These are phyloP conservation scores for Linnemannia zychae DNA, from an alignment of 192 early-diverging fungal species.

Conservation along the genomic window DNA sequence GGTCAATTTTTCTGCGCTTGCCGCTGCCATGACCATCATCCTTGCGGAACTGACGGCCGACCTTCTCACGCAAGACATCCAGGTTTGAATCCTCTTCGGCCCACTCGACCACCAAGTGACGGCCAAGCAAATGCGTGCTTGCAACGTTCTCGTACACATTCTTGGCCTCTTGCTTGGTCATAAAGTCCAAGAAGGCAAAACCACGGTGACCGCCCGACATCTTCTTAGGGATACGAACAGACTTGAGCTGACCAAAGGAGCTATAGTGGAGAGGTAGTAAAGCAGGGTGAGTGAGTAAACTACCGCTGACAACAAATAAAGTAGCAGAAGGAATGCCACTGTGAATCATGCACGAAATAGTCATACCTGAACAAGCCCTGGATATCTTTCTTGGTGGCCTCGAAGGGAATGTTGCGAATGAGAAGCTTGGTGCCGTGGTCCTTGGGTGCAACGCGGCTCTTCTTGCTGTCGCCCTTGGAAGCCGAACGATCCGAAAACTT, in stretches of 20 bases:
- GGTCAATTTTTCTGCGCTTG: slow-evolving; percentile 51
- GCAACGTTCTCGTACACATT: slow-evolving; percentile 88
- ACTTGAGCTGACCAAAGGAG: slow-evolving; percentile 94
- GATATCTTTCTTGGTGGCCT: slow-evolving; percentile 95
- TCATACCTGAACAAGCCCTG: slow-evolving; percentile 86
- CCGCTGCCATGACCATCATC: slow-evolving; percentile 68
- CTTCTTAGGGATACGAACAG: slow-evolving; percentile 95
- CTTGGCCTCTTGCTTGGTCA: slow-evolving; percentile 96
- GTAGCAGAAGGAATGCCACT: too few species aligned
- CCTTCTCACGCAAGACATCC: slow-evolving; percentile 85
- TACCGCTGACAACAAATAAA: too few species aligned
- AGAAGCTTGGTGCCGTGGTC: slow-evolving; percentile 88
- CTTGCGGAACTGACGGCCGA: slow-evolving; percentile 81
- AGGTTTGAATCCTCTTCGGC: slow-evolving; percentile 88
- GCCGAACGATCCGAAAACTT: slow-evolving; percentile 88
- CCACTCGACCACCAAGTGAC: slow-evolving; percentile 97
- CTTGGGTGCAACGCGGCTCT: slow-evolving; percentile 57
- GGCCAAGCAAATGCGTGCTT: slow-evolving; percentile 96
- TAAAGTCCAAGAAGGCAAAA: slow-evolving; percentile 98
- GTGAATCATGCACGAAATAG: not conserved
- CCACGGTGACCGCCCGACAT: slow-evolving; percentile 95
- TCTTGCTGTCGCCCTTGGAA: slow-evolving; percentile 55
- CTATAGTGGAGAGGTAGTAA: slow-evolving; percentile 55
- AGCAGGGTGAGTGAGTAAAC: too few species aligned
- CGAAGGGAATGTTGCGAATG: slow-evolving; percentile 96